Evolutionary conservation across 495 filamentous ascomycete genomes (phyloP), one percentile per base, ranked within the genome.

Genomic region (Neurospora terricola): DNA sequence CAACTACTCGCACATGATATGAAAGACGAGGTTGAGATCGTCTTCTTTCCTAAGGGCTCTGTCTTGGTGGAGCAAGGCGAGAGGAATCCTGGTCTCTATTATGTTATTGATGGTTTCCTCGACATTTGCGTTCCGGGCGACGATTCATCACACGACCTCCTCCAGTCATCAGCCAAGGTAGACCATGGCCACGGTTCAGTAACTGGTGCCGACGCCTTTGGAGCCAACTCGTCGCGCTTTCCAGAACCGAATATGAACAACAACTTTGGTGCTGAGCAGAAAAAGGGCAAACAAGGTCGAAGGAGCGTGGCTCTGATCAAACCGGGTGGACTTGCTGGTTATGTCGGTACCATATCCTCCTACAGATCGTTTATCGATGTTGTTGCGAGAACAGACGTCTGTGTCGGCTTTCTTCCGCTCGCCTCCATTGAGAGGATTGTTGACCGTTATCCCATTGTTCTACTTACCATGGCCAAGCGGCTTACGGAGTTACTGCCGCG

Each of bases 21-120:
- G 78, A 89, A 90, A 68, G 90, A 96, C 76, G 96, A 99, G 59
- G 88, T 98, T n/a, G 96, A 99, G 78, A 97, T 99, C 74, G 96
- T 99, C 5, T 98, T 91, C 83, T 99, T 99, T 76, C 94, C 93
- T 0, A 91, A 98, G 78, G 94, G 92, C 5, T 94, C 96, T 9
- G 92, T 99, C 7, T 86, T 99, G n/a, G 95, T 99, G 0, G 96
- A 99, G 76, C 94, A 98, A 80, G 94, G 96, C 0, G 96, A 99
- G 82, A 87, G 96, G 21, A 96, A 96, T 76, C 96, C 96, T 0
- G 96, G 96, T 1, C 84, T 99, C 11, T 99, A 99, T 83, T 99
- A 98, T 80, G 96, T 99, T 12, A 92, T 99, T 70, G 96, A 99
- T 80, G 96, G 96, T 4, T 99, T 99, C 74, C 83, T 99, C 34